These are phyloP conservation scores for Fusarium liriodendri DNA, from an alignment of 2,329 filamentous ascomycete species.

Conservation along the genomic window DNA sequence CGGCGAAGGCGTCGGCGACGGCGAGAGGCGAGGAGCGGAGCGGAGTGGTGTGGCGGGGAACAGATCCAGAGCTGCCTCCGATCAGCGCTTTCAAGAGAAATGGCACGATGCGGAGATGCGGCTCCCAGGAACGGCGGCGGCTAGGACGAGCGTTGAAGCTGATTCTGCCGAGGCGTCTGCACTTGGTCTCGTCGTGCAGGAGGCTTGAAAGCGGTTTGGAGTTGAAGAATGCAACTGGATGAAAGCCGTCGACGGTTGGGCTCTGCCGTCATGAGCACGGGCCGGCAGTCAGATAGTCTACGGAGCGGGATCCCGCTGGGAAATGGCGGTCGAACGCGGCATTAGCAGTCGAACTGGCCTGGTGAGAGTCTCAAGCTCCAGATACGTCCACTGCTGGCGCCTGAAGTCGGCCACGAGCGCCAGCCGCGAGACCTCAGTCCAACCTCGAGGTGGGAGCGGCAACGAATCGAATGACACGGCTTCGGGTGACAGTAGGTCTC, in stretches of 20 bases:
- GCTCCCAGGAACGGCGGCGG: conserved; percentile 13
- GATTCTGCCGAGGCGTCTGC: conserved; percentile 3
- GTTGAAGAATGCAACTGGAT: conserved; percentile 11
- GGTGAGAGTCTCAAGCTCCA: conserved; percentile 2
- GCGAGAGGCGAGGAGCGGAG: conserved; percentile 32
- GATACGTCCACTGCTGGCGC: conserved; percentile 18
- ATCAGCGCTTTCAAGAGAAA: conserved; percentile 23
- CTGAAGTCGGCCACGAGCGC: conserved; percentile 16
- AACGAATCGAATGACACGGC: conserved; percentile 41
- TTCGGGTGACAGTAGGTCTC: conserved; percentile 29
- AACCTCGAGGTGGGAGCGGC: conserved; percentile 5
- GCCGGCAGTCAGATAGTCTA: conserved; percentile 3
- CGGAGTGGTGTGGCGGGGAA: conserved; percentile 24
- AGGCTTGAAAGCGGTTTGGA: conserved; percentile 21
- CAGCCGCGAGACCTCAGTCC: conserved; percentile 16
- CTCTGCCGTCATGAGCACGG: conserved; percentile 11
- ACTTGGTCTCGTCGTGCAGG: conserved; percentile 20
- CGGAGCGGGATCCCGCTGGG: conserved; percentile 2
- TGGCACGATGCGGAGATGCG: conserved; percentile 12
- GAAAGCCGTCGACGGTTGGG: conserved; percentile 1
- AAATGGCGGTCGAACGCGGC: conserved; percentile 21
- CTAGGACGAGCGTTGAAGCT: neutral
- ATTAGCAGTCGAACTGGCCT: conserved; percentile 14
- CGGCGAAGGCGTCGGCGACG: conserved; percentile 35
- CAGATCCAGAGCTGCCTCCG: conserved; percentile 24